Evolutionary conservation across 2,329 filamentous ascomycete genomes (phyloP), one percentile per base, ranked within the genome.

Genomic region (Penicillium sp.): DNA sequence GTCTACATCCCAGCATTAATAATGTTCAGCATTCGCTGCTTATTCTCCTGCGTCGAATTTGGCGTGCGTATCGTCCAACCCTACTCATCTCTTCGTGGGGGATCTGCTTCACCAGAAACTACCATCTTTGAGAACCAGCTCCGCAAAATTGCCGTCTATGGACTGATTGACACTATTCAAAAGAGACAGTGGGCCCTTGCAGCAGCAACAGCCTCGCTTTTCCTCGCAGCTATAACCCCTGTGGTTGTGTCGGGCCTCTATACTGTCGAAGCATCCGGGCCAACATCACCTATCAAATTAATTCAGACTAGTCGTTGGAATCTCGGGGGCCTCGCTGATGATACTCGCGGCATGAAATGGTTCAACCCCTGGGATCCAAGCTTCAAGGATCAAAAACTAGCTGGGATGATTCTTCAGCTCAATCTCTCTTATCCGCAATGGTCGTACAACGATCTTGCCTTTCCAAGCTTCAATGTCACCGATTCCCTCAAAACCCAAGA

Each of bases 141-240:
- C 6, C 52, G 56, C 26, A 63, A 64, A 36, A 42, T 64, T 7
- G 52, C 76, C 26, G 77, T 74, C 52, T 84, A 86, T 3, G 77
- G 81, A 55, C 81, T 79, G 56, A 85, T 86, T 73, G 87, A 81
- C 9, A 76, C 74, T 0, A 40, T 64, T 13, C n/a, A 33, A 33
- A 61, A 61, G 34, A 34, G 37, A 9, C 59, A 58, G 36, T 61
- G 43, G 48, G 45, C 55, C 2, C 28, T 60, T 3, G 31, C 52
- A 5, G 55, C 60, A 18, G 52, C 59, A 13, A 54, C 54, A 13
- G 11, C 54, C 16, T 45, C 62, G 1, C 42, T 63, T 6, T 43
- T 63, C 29, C 48, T 63, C 9, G 58, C 54, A 2, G 47, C 56
- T 5, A 45, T 55, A 11, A 52, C 58, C 23, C 57, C 60, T 7